Conservation (phyloP, 2,329 filamentous ascomycete species). For the Hymenoscyphus scutula region DNA sequence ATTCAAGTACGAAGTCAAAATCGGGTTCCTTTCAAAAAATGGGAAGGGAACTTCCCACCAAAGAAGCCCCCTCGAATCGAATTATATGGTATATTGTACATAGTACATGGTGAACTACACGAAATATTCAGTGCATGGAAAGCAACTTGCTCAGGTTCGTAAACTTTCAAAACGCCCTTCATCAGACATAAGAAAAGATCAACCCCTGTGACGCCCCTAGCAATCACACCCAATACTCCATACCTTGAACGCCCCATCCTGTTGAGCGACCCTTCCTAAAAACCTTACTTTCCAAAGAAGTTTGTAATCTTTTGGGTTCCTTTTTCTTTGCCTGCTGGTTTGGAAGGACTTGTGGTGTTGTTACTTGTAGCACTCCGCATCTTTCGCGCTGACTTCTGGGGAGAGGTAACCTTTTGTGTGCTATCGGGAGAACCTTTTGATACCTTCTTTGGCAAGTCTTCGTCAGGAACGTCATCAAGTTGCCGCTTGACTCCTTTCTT, state of each 20-base stretch:
- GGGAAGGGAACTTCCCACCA: too few relatives aligned
- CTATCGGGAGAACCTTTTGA: conserved; percentile 23
- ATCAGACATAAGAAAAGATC: neutral
- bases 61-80: too few relatives aligned
- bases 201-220: neutral
- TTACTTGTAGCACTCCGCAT: conserved; percentile 22
- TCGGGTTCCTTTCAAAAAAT: too few relatives aligned
- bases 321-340: conserved; percentile 26
- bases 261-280: neutral
- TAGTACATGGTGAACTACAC: too few relatives aligned
- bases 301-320: conserved; percentile 48
- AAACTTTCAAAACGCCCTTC: neutral
- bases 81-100: too few relatives aligned
- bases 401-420: conserved; percentile 23
- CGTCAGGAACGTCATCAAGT: conserved; percentile 27
- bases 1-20: too few relatives aligned
- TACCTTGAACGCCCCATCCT: neutral
- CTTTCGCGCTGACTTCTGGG: conserved; percentile 17
- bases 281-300: conserved; percentile 44
- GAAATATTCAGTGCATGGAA: neutral
- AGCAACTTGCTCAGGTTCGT: neutral
- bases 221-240: neutral
- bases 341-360: conserved; percentile 20
- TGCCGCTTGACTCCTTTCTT: conserved; percentile 33
- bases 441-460: conserved; percentile 30